Evolutionary conservation across 2,329 filamentous ascomycete species (phyloP), one percentile per base, ranked within the genome.

Genomic region (Ceratocystis lukuohia): DNA sequence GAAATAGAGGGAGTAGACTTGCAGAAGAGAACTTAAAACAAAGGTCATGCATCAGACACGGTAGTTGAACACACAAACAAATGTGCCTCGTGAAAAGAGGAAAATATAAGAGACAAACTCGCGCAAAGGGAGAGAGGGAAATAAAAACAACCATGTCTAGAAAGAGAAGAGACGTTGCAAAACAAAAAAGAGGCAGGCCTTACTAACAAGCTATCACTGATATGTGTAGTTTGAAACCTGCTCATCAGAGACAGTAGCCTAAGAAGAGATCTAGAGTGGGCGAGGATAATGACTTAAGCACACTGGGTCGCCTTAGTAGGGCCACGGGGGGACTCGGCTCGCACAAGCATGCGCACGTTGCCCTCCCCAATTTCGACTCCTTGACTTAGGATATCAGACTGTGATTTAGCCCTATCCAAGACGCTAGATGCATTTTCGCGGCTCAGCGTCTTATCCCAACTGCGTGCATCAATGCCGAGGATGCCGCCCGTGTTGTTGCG

Each of bases 401-500:
- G 77, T 66, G 79, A 77, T 67, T 74, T 74, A 74, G 73, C 30
- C 28, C 48, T 15, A 15, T 45, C 57, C 1, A 45, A 10, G 15
- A 28, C 22, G n/a, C 25, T 66, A 10, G 48, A n/a, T n/a, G 64
- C 45, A 10, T 74, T 76, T 17, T 84, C 80, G 67, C 80, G 78
- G 5, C 77, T 73, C 65, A 87, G 74, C 20, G 80, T 80, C 76
- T 82, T 85, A 74, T 88, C 85, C 79, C 82, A 88, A 73, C 84
- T 87, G 69, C 84, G 78, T 45, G 84, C 83, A 72, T 88, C 85
- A 68, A 88, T 84, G 6, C 85, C 85, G 67, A 88, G 74, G 68
- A 88, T 88, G 56, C 94, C 93, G 68, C 91, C 92, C 77, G 87
- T 86, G 73, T 82, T 87, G 74, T 86, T 87, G 66, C 91, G 84